phyloP scores from a whole-genome alignment of 345 rosid genomes.

The rapeseed (Brassica napus) region Da-Ae NC_063438.1:9395501-9396000 shows the following conservation, averaged over 20 bases:
- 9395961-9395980: neutral
- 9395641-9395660: neutral
- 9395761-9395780: constrained; percentile 2
- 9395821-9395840: constrained; percentile 5
- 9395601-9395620: too few species aligned
- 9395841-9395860: constrained; percentile 1
- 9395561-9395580: too few species aligned
- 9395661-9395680: neutral
- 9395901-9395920: constrained; percentile 4
- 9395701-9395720: neutral
- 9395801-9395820: constrained; percentile 2
- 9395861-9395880: constrained; percentile 2
- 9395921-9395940: neutral
- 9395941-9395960: neutral
- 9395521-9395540: too few species aligned
- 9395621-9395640: neutral
- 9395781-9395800: constrained; percentile 1
- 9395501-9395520: too few species aligned
- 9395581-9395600: too few species aligned
- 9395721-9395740: neutral
- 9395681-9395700: neutral
- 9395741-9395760: neutral
- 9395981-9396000: constrained; percentile 7
- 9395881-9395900: neutral
- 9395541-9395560: too few species aligned